Evolutionary conservation across 139 green algal genomes (phyloP).

Genomic region (Desmodesmus armatus): DNA sequence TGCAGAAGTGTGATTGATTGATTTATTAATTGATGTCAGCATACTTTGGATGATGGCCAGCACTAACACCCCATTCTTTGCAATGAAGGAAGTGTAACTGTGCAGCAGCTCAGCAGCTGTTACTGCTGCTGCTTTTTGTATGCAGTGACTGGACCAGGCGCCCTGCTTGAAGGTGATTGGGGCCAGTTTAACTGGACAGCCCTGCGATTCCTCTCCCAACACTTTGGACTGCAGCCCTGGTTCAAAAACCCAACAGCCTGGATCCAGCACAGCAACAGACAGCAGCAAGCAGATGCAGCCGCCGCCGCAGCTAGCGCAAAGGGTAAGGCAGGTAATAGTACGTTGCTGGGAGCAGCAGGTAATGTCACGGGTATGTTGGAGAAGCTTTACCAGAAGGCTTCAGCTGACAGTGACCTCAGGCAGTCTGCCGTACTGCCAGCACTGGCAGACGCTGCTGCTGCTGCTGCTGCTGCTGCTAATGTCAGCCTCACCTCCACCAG

Average conservation of each 20-base stretch:
- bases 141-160: slow-evolving; percentile 39
- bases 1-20: no score
- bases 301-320: neutral
- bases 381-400: no score
- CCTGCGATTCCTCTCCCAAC: neutral
- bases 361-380: no score
- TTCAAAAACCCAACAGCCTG: slow-evolving; percentile 18
- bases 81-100: neutral
- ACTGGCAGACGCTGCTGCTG: neutral
- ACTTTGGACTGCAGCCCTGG: slow-evolving; percentile 38
- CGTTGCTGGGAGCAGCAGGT: no score
- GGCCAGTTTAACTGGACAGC: slow-evolving; percentile 11
- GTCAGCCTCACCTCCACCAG: neutral
- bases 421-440: no score
- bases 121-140: neutral
- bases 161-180: neutral
- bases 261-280: neutral
- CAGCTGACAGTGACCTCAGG: no score
- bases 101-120: neutral
- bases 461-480: neutral
- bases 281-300: slow-evolving; percentile 26
- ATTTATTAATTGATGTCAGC: no score
- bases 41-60: no score
- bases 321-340: no score
- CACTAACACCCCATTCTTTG: no score